Conservation (phyloP, 2,329 filamentous ascomycete species). For the Fusarium scirpi region DNA sequence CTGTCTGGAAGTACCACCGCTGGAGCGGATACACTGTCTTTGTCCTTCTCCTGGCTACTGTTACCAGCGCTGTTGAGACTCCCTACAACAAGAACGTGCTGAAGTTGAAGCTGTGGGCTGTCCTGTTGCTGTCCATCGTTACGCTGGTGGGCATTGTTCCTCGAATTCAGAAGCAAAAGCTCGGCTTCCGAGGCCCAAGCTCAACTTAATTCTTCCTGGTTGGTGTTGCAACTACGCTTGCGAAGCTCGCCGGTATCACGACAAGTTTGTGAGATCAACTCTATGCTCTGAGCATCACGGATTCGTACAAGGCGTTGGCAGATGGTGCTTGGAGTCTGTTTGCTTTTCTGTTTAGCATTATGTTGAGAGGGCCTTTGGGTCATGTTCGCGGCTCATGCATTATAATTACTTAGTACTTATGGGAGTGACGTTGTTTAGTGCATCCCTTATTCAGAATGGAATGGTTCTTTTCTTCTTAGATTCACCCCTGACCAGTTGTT, state of each 20-base stretch:
- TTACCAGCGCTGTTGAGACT: constrained; percentile 81
- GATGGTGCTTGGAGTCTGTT: constrained; percentile 3
- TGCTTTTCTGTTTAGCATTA: neutral
- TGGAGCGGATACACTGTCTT: constrained; percentile 80
- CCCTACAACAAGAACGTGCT: constrained; percentile 76
- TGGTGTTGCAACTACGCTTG: too few species aligned
- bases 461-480: neutral
- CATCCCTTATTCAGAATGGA: neutral
- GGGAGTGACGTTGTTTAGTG: neutral
- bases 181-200: constrained; percentile 63
- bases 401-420: neutral
- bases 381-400: neutral
- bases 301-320: neutral
- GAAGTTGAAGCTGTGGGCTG: constrained; percentile 80
- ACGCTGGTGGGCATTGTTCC: constrained; percentile 79
- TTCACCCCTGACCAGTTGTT: neutral
- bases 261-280: neutral
- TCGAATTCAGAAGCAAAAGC: constrained; percentile 84
- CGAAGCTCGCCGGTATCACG: neutral
- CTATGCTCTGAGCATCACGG: neutral
- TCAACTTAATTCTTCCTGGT: constrained; percentile 17
- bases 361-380: neutral
- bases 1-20: constrained; percentile 91
- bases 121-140: constrained; percentile 73
- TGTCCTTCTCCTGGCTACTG: constrained; percentile 77